Evolutionary conservation across 2,329 filamentous ascomycete genomes (phyloP).

Genomic region (Pseudocercospora fuligena): DNA sequence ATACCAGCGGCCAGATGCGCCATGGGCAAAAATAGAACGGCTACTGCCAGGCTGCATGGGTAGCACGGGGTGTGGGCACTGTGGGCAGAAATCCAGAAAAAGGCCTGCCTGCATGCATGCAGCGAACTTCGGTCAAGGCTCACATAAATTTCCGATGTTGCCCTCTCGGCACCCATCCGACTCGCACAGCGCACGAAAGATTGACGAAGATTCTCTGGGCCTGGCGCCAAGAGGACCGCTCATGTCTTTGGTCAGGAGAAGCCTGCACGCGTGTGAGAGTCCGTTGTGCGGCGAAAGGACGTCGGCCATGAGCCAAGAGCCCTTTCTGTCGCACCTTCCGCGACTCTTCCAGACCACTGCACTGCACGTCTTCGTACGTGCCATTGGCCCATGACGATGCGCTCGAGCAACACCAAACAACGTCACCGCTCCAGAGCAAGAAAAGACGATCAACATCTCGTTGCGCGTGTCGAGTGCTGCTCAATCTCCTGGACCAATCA

Average conservation of each 20-base stretch:
- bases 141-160: neutral
- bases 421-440: neutral
- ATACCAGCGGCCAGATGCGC: too few species aligned
- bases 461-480: neutral
- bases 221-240: neutral
- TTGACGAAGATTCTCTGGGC: neutral
- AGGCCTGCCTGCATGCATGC: neutral
- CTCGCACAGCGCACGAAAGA: neutral
- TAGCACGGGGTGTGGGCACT: neutral
- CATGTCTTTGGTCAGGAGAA: conserved; percentile 6
- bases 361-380: neutral
- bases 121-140: neutral
- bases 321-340: conserved; percentile 1
- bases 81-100: neutral
- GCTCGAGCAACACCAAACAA: neutral
- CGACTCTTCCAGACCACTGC: neutral
- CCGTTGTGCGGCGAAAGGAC: neutral
- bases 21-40: neutral
- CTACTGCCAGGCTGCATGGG: conserved; percentile 3
- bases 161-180: neutral
- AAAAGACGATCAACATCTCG: neutral
- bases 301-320: neutral
- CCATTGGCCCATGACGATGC: neutral
- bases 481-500: conserved; percentile 3
- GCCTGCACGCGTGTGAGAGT: neutral